These are phyloP conservation scores for Sphenostylis stenocarpa DNA, from an alignment of 306 rosid species.

Conservation along the genomic window DNA sequence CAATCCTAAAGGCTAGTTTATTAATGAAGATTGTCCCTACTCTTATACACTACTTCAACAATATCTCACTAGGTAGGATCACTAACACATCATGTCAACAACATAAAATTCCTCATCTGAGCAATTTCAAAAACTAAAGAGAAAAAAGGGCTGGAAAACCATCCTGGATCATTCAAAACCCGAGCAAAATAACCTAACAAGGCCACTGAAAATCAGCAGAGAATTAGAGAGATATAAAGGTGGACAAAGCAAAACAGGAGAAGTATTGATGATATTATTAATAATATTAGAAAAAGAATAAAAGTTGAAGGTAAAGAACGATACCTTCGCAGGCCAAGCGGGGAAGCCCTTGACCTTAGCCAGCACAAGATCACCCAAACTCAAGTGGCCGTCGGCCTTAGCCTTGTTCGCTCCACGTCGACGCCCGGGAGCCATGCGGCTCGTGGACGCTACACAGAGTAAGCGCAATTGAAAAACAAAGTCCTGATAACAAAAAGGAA, in stretches of 20 bases:
- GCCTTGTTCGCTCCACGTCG: slow-evolving; percentile 88
- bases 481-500: slow-evolving; percentile 11
- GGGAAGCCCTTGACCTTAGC: slow-evolving; percentile 99
- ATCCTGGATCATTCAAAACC: neutral
- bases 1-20: neutral
- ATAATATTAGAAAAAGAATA: neutral
- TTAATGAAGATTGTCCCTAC: neutral
- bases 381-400: slow-evolving; percentile 64
- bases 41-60: neutral
- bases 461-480: slow-evolving; percentile 25
- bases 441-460: slow-evolving; percentile 42
- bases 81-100: neutral
- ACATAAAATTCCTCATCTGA: neutral
- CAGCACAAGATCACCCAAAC: slow-evolving; percentile 95
- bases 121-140: neutral
- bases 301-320: slow-evolving; percentile 13
- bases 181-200: slow-evolving; percentile 5
- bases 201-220: neutral
- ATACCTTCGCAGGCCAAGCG: slow-evolving; percentile 96
- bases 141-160: neutral
- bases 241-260: neutral
- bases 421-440: slow-evolving; percentile 87
- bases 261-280: no score
- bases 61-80: neutral
- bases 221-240: neutral